Conservation (phyloP, 2,329 filamentous ascomycete species). For the Sporothrix pseudoabietina region DNA sequence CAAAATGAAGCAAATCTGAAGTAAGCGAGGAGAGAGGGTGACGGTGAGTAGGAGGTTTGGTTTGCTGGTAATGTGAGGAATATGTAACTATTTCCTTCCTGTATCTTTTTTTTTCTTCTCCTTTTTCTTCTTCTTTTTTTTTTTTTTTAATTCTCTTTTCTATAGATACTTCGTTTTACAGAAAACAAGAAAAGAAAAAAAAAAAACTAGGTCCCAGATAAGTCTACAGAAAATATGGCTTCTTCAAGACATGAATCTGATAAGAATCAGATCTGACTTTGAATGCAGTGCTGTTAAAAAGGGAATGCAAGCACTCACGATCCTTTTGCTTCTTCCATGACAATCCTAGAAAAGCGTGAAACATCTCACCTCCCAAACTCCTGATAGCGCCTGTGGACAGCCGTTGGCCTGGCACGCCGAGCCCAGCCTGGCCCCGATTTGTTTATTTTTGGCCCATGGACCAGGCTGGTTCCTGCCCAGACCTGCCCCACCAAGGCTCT, state of each 20-base stretch:
- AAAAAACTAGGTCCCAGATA: too few species aligned
- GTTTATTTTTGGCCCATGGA: constrained; percentile 16
- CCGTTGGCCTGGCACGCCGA: constrained; percentile 9
- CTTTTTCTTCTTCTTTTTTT: background rate
- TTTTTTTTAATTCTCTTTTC: background rate
- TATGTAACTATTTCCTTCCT: too few species aligned
- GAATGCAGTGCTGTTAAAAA: too few species aligned
- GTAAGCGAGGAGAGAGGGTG: background rate
- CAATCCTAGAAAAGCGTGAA: constrained; percentile 5
- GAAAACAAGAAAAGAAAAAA: too few species aligned
- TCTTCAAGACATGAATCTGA: too few species aligned
- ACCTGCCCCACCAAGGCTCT: constrained; percentile 14
- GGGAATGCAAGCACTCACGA: background rate
- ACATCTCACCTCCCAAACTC: constrained; percentile 2
- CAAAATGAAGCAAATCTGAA: background rate
- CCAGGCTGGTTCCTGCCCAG: constrained; percentile 10
- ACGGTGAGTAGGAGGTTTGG: background rate
- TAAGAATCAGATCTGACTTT: too few species aligned
- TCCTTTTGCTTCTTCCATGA: background rate
- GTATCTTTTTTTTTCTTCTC: too few species aligned
- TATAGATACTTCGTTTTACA: too few species aligned
- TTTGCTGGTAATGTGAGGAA: background rate
- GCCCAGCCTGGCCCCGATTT: constrained; percentile 14
- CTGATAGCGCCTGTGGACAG: background rate
- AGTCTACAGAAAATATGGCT: too few species aligned